A percentile compares a stretch with the other conserved stretches of the same genome.
phyloP scores from a whole-genome alignment of 192 early-diverging fungal genomes.

The Backusella westeae region DNA sequence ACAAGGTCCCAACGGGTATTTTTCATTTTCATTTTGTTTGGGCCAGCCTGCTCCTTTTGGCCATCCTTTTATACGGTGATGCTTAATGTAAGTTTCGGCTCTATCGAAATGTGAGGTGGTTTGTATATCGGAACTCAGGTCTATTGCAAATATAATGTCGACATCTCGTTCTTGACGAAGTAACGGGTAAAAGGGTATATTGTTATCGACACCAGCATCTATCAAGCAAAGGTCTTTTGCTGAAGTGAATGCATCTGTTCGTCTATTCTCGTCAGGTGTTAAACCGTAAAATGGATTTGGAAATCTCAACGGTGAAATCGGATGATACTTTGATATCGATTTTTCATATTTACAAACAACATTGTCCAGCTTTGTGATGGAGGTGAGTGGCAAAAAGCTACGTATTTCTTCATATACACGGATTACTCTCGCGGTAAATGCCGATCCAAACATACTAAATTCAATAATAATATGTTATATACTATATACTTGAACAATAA shows the following conservation, averaged over 20 bases:
- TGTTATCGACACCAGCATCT: slow-evolving; percentile 82
- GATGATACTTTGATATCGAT: slow-evolving; percentile 52
- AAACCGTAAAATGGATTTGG: slow-evolving; percentile 64
- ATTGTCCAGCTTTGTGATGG: slow-evolving; percentile 37
- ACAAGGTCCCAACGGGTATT: slow-evolving; percentile 14
- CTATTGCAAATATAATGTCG: slow-evolving; percentile 72
- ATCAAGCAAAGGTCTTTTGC: slow-evolving; percentile 54
- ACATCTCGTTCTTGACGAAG: slow-evolving; percentile 62
- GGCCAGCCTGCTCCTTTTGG: slow-evolving; percentile 42
- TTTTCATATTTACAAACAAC: slow-evolving; percentile 49
- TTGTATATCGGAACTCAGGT: slow-evolving; percentile 71
- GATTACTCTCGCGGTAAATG: slow-evolving; percentile 51
- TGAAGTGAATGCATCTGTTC: slow-evolving; percentile 25
- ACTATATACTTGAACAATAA: not conserved
- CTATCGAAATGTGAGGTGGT: slow-evolving; percentile 65
- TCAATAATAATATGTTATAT: not conserved
- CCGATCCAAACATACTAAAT: slow-evolving; percentile 43
- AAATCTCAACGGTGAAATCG: slow-evolving; percentile 64
- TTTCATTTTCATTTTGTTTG: not conserved
- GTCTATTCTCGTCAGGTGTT: slow-evolving; percentile 11
- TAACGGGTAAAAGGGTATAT: slow-evolving; percentile 75
- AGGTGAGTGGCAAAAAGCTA: slow-evolving; percentile 33
- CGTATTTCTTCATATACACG: slow-evolving; percentile 49
- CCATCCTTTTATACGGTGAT: slow-evolving; percentile 54
- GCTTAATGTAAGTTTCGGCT: slow-evolving; percentile 58